phyloP scores from a whole-genome alignment of 805 yeast species.

The Pichia manshurica region DNA sequence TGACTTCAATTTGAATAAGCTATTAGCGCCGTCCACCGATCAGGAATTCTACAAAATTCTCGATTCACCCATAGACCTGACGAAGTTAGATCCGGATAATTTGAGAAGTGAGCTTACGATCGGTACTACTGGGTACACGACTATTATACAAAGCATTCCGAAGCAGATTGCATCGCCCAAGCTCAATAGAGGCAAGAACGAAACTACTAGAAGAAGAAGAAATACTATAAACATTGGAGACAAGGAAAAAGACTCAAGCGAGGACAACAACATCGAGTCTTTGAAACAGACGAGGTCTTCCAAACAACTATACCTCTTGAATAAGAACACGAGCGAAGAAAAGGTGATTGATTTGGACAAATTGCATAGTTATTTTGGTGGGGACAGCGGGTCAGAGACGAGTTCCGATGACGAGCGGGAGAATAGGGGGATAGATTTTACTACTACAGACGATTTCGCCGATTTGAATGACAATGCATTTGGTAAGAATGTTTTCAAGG shows the following conservation, averaged over 20 bases:
- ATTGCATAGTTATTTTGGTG: conserved; percentile 28
- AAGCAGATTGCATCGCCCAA: conserved; percentile 7
- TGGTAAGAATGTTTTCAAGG: conserved; percentile 9
- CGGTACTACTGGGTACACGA: conserved; percentile 20
- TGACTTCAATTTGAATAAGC: conserved; percentile 28
- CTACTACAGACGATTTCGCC: background rate
- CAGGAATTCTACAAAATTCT: conserved; percentile 23
- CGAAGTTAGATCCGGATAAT: conserved; percentile 24
- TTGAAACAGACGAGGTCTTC: conserved; percentile 28
- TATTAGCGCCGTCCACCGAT: conserved; percentile 25
- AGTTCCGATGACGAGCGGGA: conserved; percentile 11
- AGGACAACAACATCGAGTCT: conserved; percentile 13
- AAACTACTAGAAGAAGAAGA: conserved; percentile 13
- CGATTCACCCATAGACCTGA: conserved; percentile 23
- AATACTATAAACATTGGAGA: conserved; percentile 26
- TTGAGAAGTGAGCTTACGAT: conserved; percentile 23
- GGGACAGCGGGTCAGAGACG: conserved; percentile 19
- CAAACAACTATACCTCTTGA: conserved; percentile 23
- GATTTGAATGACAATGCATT: background rate
- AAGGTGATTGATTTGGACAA: conserved; percentile 26
- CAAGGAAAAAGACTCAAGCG: conserved; percentile 7
- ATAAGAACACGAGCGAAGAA: conserved; percentile 19
- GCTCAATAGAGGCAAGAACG: background rate
- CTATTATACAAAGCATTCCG: conserved; percentile 20
- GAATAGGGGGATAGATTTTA: conserved; percentile 1